Conservation (phyloP, 2,329 filamentous ascomycete genomes). For the Aspergillus uvarum region DNA sequence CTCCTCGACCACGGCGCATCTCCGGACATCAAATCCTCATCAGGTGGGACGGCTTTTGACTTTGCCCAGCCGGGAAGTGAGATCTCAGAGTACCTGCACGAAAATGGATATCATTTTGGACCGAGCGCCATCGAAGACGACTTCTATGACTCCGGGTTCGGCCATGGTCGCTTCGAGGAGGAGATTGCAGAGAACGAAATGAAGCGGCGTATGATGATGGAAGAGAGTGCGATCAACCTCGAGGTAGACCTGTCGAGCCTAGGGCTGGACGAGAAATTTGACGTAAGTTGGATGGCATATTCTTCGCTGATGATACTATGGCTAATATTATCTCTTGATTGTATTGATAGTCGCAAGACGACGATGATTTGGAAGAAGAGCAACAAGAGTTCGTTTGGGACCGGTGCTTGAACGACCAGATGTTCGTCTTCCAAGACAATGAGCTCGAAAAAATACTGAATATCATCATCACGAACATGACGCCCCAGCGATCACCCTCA, state of each 20-base stretch:
- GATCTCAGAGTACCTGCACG: constrained; percentile 91
- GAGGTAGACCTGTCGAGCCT: constrained; percentile 96
- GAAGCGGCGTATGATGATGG: constrained; percentile 92
- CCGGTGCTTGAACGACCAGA: constrained; percentile 91
- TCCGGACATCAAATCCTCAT: constrained; percentile 92
- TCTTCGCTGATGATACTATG: background rate
- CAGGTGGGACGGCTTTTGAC: constrained; percentile 89
- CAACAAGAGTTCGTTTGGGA: constrained; percentile 95
- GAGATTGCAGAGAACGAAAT: constrained; percentile 96
- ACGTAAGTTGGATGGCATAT: constrained; percentile 56
- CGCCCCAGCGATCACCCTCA: constrained; percentile 88
- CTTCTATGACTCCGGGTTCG: constrained; percentile 90
- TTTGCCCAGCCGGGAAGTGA: constrained; percentile 95
- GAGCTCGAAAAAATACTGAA: constrained; percentile 90
- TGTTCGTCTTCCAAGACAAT: constrained; percentile 98
- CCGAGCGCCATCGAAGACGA: constrained; percentile 60
- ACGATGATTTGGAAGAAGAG: constrained; percentile 85
- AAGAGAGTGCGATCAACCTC: constrained; percentile 94
- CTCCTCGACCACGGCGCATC: constrained; percentile 91
- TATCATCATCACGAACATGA: constrained; percentile 97
- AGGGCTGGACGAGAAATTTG: constrained; percentile 91
- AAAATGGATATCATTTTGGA: constrained; percentile 76
- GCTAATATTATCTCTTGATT: constrained; percentile 4
- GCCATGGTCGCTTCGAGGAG: constrained; percentile 91
- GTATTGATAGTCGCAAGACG: constrained; percentile 58